Conservation (phyloP, 140 eudicot species). For the Oenanthe javanica region DNA sequence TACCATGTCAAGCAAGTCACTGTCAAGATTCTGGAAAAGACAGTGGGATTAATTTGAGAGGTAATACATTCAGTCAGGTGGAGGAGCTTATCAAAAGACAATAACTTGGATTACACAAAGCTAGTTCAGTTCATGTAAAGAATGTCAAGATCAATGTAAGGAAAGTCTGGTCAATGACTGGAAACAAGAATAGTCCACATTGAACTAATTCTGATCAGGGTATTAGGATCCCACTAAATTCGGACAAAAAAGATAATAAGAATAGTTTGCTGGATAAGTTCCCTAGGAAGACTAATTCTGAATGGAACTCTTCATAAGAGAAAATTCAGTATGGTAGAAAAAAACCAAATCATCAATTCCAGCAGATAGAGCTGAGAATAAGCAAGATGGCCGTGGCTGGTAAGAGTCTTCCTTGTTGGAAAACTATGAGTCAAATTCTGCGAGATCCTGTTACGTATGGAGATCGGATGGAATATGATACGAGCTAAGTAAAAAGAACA, state of each 20-base stretch:
- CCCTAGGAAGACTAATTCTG: slow-evolving; percentile 10
- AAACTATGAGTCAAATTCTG: slow-evolving; percentile 9
- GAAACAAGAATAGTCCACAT: slow-evolving; percentile 14
- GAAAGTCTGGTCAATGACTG: slow-evolving; percentile 16
- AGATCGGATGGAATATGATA: slow-evolving; percentile 16
- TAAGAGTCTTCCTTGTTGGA: background rate
- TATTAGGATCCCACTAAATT: slow-evolving; percentile 17
- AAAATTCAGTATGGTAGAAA: slow-evolving; percentile 1
- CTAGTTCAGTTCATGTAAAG: background rate
- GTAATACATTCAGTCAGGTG: slow-evolving; percentile 5
- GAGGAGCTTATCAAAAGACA: slow-evolving; percentile 9
- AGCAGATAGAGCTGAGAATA: background rate
- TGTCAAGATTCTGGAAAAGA: slow-evolving; percentile 12
- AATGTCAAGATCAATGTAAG: slow-evolving; percentile 12
- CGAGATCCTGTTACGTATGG: slow-evolving; percentile 3
- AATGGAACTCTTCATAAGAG: slow-evolving; percentile 13
- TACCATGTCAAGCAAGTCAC: slow-evolving; percentile 3
- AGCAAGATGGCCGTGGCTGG: background rate
- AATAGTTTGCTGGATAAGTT: slow-evolving; percentile 14
- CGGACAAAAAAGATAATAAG: background rate
- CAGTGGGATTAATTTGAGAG: background rate
- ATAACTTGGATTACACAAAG: background rate
- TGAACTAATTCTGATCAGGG: slow-evolving; percentile 15
- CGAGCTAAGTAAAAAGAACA: slow-evolving; percentile 10
- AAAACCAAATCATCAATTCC: slow-evolving; percentile 17